Conservation (phyloP, 495 filamentous ascomycete species). For the Rostrohypoxylon terebratum region DNA sequence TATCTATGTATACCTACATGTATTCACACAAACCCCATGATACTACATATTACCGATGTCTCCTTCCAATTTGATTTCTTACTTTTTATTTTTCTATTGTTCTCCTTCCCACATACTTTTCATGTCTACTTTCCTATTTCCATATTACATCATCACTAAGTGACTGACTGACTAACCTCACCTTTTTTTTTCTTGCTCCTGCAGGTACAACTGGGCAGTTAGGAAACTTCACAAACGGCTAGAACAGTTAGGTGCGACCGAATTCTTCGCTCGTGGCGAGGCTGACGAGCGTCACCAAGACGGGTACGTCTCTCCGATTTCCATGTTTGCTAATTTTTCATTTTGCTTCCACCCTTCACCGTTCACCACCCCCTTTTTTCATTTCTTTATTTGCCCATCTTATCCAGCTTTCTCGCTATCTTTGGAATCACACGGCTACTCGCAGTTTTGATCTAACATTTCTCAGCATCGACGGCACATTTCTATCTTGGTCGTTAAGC, state of each 20-base stretch:
- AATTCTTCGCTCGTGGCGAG: constrained; percentile 82
- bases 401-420: neutral
- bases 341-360: neutral
- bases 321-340: constrained; percentile 2
- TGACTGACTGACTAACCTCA: neutral
- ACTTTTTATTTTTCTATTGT: neutral
- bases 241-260: constrained; percentile 83
- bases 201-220: constrained; percentile 91
- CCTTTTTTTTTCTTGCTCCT: constrained; percentile 10
- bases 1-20: too few species aligned
- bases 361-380: neutral
- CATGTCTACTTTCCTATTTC: neutral
- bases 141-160: constrained; percentile 22
- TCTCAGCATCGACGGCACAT: constrained; percentile 77
- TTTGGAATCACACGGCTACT: neutral
- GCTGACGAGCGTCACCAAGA: constrained; percentile 93
- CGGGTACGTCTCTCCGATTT: constrained; percentile 68
- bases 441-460: constrained; percentile 19
- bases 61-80: constrained; percentile 5
- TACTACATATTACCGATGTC: neutral
- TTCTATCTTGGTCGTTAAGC: constrained; percentile 79
- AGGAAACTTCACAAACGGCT: constrained; percentile 89
- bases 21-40: too few species aligned
- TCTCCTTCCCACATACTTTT: too few species aligned
- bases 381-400: constrained; percentile 7